phyloP scores from a whole-genome alignment of 441 rosid species.

The Melastoma candidum region DNA sequence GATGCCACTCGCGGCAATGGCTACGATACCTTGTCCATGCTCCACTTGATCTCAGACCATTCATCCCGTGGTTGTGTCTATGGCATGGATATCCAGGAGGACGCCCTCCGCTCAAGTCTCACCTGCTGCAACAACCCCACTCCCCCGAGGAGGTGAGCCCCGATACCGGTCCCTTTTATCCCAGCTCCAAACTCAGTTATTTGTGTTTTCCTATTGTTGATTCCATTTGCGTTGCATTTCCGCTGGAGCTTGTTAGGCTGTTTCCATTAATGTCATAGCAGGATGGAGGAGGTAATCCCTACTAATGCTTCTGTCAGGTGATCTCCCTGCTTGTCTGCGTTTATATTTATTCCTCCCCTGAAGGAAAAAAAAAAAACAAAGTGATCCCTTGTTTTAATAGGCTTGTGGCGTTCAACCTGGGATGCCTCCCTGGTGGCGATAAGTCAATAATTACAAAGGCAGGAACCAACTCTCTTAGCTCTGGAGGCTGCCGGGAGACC shows the following conservation, averaged over 20 bases:
- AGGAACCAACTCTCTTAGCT: conserved; percentile 47
- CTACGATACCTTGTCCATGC: conserved; percentile 65
- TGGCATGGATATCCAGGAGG: conserved; percentile 68
- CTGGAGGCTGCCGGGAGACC: conserved; percentile 54
- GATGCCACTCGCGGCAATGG: conserved; percentile 97
- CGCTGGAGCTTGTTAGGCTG: conserved; percentile 47
- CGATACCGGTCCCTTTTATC: neutral
- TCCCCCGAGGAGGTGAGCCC: conserved; percentile 43
- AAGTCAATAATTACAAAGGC: conserved; percentile 49
- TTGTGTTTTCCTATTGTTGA: neutral
- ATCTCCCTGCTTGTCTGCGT: conserved; percentile 7
- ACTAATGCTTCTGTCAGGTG: conserved; percentile 37
- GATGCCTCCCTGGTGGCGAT: conserved; percentile 89
- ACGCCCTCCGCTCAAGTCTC: conserved; percentile 45
- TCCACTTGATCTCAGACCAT: conserved; percentile 55
- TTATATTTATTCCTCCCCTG: no score
- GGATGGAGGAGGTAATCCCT: conserved; percentile 45
- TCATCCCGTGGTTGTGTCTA: conserved; percentile 51
- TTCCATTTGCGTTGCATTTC: conserved; percentile 9
- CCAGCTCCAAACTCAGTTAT: neutral
- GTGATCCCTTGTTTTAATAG: conserved; percentile 19
- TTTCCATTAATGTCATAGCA: conserved; percentile 42
- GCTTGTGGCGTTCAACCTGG: conserved; percentile 86
- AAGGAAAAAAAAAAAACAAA: neutral
- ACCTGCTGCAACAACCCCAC: conserved; percentile 39